These are phyloP conservation scores for Chrysopogon serrulatus DNA, from an alignment of 176 grass and related monocot species.

Conservation along the genomic window DNA sequence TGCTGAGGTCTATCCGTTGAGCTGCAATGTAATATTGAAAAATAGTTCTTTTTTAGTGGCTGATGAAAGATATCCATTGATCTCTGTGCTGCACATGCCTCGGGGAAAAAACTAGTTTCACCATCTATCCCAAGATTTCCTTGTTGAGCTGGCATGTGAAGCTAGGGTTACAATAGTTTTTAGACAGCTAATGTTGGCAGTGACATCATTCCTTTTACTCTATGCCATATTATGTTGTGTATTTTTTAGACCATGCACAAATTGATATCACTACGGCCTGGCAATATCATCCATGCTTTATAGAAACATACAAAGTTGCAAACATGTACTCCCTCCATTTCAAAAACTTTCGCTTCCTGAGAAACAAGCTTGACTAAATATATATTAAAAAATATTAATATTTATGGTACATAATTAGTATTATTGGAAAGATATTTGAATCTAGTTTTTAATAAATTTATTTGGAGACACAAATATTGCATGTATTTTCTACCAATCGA, in stretches of 20 bases:
- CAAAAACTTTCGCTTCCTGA: too few species aligned
- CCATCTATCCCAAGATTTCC: not conserved
- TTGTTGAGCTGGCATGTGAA: not conserved
- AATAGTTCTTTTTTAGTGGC: not conserved
- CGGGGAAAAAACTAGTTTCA: not conserved
- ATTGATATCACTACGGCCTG: not conserved
- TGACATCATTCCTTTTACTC: not conserved
- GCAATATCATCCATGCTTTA: not conserved
- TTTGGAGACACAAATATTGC: too few species aligned
- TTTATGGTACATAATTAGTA: too few species aligned
- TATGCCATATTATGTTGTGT: not conserved
- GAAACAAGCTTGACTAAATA: too few species aligned
- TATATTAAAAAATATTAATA: too few species aligned
- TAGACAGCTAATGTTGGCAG: not conserved
- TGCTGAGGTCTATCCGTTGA: not conserved
- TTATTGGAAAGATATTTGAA: too few species aligned
- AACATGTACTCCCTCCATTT: too few species aligned
- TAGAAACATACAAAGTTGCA: not conserved
- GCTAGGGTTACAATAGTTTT: slow-evolving; percentile 16
- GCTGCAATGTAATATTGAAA: not conserved
- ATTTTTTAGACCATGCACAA: not conserved
- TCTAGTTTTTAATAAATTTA: too few species aligned
- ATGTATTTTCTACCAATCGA: too few species aligned
- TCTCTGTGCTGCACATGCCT: not conserved
- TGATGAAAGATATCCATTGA: not conserved